Conservation (phyloP, 164 flowering plant genomes). For the Paratinospora sagittata region DNA sequence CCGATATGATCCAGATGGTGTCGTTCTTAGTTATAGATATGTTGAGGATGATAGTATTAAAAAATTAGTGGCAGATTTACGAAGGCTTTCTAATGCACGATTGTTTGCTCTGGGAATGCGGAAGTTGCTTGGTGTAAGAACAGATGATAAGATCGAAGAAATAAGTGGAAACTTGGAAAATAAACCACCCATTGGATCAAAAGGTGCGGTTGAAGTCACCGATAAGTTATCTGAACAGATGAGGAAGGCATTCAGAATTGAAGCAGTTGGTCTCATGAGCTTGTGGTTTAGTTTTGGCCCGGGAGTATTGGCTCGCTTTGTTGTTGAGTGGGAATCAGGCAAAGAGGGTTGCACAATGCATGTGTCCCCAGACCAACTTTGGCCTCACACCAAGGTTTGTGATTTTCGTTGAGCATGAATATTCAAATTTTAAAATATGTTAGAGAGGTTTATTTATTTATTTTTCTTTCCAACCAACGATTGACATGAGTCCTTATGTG, state of each 20-base stretch:
- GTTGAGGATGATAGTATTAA: slow-evolving; percentile 85
- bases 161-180: slow-evolving; percentile 34
- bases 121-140: slow-evolving; percentile 77
- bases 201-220: slow-evolving; percentile 36
- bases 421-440: not conserved
- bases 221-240: slow-evolving; percentile 71
- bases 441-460: not conserved
- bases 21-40: slow-evolving; percentile 68
- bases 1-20: slow-evolving; percentile 88
- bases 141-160: slow-evolving; percentile 73
- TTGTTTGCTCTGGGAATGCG: slow-evolving; percentile 92
- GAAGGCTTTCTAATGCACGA: slow-evolving; percentile 87
- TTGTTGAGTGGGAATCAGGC: slow-evolving; percentile 96
- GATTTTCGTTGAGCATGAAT: not conserved
- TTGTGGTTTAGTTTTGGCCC: slow-evolving; percentile 98
- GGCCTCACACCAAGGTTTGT: slow-evolving; percentile 98
- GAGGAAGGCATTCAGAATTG: slow-evolving; percentile 82
- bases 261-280: slow-evolving; percentile 95
- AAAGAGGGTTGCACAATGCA: slow-evolving; percentile 99
- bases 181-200: slow-evolving; percentile 40
- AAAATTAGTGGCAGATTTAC: slow-evolving; percentile 82
- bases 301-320: slow-evolving; percentile 91
- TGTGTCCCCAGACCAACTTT: slow-evolving; percentile 97
- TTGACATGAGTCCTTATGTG: not conserved
- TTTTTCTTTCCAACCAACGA: not conserved